phyloP scores from a whole-genome alignment of 306 rosid genomes.

The Casuarina equisetifolia region DNA sequence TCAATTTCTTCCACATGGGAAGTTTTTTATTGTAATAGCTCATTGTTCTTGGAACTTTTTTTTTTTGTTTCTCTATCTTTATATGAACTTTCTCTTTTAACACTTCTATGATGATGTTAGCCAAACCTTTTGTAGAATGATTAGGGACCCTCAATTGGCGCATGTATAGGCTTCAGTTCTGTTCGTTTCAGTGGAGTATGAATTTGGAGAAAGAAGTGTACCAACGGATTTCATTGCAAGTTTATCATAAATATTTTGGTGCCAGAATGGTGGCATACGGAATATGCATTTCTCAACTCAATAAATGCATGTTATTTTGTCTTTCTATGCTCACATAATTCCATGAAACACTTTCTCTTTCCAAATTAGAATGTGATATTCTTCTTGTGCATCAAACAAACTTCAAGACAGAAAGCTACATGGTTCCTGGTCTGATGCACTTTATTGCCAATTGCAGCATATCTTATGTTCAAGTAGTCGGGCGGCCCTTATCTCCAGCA shows the following conservation, averaged over 20 bases:
- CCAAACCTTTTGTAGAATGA: conserved; percentile 3
- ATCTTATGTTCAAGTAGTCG: conserved; percentile 65
- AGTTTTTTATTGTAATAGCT: background rate
- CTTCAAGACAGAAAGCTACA: conserved; percentile 4
- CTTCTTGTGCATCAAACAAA: background rate
- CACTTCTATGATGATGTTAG: background rate
- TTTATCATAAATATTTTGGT: background rate
- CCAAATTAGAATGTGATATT: background rate
- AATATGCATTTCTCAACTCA: background rate
- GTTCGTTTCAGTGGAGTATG: background rate
- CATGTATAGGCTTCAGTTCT: background rate
- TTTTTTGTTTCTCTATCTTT: background rate
- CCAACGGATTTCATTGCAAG: background rate
- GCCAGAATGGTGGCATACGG: background rate
- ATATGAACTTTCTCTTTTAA: background rate
- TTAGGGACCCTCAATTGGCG: background rate
- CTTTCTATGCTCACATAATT: background rate
- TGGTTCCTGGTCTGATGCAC: conserved; percentile 17
- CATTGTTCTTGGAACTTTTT: background rate
- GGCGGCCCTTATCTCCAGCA: conserved; percentile 59
- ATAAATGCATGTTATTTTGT: background rate
- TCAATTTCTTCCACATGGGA: background rate
- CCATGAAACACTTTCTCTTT: background rate
- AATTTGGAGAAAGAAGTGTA: background rate
- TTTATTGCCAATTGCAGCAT: conserved; percentile 56